These are phyloP conservation scores for Pleurostoma richardsiae DNA, from an alignment of 2,329 filamentous ascomycete genomes.

Conservation along the genomic window DNA sequence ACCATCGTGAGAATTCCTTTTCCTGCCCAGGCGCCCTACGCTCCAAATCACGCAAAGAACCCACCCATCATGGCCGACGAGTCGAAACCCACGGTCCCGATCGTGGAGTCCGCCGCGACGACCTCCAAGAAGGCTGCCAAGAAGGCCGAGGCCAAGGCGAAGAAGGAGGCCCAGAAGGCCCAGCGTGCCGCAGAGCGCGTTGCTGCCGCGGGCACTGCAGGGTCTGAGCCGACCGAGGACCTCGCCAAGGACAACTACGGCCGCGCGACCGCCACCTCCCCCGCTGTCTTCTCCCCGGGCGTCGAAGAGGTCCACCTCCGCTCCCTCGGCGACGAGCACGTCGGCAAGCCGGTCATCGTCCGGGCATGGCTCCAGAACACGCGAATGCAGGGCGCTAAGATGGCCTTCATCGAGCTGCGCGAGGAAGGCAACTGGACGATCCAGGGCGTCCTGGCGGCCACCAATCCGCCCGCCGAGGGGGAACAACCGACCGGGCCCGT, in stretches of 20 bases:
- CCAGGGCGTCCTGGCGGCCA: conserved; percentile 71
- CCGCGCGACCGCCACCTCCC: conserved; percentile 45
- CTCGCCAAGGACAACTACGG: conserved; percentile 77
- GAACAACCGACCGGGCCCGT: conserved; percentile 47
- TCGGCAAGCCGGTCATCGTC: conserved; percentile 69
- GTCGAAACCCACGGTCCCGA: neutral
- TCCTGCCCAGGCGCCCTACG: too few relatives aligned
- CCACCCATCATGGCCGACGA: conserved; percentile 9
- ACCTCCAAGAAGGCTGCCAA: conserved; percentile 77
- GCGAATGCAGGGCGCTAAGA: conserved; percentile 82
- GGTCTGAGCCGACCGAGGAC: conserved; percentile 56
- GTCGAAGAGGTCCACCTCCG: conserved; percentile 56
- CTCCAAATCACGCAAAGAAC: too few relatives aligned
- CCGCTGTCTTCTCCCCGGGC: conserved; percentile 44
- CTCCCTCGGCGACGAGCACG: conserved; percentile 57
- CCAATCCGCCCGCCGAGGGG: conserved; percentile 14
- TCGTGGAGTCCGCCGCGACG: conserved; percentile 27
- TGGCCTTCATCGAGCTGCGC: conserved; percentile 83
- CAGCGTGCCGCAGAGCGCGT: conserved; percentile 68
- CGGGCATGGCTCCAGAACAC: conserved; percentile 83
- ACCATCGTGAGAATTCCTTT: too few relatives aligned
- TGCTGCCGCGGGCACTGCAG: conserved; percentile 57
- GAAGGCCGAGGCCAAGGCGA: conserved; percentile 80
- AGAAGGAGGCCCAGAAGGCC: conserved; percentile 81
- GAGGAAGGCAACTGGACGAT: conserved; percentile 71